phyloP scores from a whole-genome alignment of 2,329 filamentous ascomycete genomes.

The Nectriaceae sp. region DNA sequence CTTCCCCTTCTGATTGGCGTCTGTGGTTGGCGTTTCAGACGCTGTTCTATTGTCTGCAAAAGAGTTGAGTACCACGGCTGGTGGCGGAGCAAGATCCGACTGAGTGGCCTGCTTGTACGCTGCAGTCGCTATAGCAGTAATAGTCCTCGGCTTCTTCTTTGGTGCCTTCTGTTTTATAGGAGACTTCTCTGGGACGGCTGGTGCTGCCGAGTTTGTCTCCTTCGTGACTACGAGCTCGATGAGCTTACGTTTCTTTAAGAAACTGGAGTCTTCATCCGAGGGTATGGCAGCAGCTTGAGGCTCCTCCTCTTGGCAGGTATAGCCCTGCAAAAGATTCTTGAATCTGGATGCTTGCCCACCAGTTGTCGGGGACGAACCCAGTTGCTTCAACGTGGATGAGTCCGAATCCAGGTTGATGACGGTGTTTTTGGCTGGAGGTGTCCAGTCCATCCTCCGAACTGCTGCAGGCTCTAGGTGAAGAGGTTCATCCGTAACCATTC shows the following conservation, averaged over 20 bases:
- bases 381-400: conserved; percentile 27
- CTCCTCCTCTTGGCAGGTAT: conserved; percentile 35
- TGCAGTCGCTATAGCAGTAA: conserved; percentile 77
- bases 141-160: conserved; percentile 73
- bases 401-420: conserved; percentile 31
- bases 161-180: conserved; percentile 52
- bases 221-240: conserved; percentile 50
- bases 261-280: conserved; percentile 30
- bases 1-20: conserved; percentile 26
- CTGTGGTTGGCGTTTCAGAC: neutral
- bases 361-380: conserved; percentile 7
- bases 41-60: conserved; percentile 25
- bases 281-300: conserved; percentile 12
- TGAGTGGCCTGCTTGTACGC: conserved; percentile 53
- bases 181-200: conserved; percentile 28
- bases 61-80: conserved; percentile 48
- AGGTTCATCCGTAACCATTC: conserved; percentile 32
- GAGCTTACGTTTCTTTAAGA: conserved; percentile 57
- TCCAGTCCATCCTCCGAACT: conserved; percentile 65
- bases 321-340: conserved; percentile 45
- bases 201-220: conserved; percentile 22
- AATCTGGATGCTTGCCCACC: conserved; percentile 38
- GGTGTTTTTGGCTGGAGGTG: conserved; percentile 55
- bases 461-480: conserved; percentile 51
- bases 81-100: conserved; percentile 29